Percentiles rank a stretch among this genome's conserved stretches.
These are phyloP conservation scores for Chamaecyparis obtusa DNA, from an alignment of 75 land plant genomes.

Conservation along the genomic window DNA sequence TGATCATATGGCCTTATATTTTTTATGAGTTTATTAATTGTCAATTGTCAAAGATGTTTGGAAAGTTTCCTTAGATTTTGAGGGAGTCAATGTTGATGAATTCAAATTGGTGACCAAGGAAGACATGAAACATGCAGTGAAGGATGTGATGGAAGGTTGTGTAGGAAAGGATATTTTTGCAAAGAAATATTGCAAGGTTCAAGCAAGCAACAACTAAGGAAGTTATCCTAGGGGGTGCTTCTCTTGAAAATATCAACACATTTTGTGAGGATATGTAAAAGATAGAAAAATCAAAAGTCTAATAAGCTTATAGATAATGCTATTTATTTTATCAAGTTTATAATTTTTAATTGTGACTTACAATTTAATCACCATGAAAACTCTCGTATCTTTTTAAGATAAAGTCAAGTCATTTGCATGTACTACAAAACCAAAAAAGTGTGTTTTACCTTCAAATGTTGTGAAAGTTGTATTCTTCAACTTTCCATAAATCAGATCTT, in stretches of 20 bases:
- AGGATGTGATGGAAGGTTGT: not conserved
- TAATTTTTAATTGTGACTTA: too few relatives aligned
- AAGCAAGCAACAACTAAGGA: not conserved
- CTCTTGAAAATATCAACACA: not conserved
- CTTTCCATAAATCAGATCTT: too few relatives aligned
- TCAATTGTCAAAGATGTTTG: slow-evolving; percentile 8
- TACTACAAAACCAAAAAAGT: too few relatives aligned
- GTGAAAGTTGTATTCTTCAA: too few relatives aligned
- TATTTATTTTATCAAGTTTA: too few relatives aligned
- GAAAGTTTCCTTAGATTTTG: slow-evolving; percentile 17
- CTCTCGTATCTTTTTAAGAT: too few relatives aligned
- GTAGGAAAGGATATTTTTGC: not conserved
- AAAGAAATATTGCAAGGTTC: not conserved
- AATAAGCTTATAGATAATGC: too few relatives aligned
- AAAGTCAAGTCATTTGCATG: too few relatives aligned
- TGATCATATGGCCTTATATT: slow-evolving; percentile 67
- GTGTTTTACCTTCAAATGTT: too few relatives aligned
- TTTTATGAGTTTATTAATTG: slow-evolving; percentile 45
- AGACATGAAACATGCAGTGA: not conserved
- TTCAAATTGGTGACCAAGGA: not conserved
- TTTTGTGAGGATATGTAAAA: not conserved
- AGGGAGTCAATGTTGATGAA: not conserved
- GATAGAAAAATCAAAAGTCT: too few relatives aligned
- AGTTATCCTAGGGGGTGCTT: not conserved
- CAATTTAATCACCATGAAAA: too few relatives aligned